Base-by-base conservation (phyloP, 805 yeast species). In the Lachancea thermotolerans region DNA sequence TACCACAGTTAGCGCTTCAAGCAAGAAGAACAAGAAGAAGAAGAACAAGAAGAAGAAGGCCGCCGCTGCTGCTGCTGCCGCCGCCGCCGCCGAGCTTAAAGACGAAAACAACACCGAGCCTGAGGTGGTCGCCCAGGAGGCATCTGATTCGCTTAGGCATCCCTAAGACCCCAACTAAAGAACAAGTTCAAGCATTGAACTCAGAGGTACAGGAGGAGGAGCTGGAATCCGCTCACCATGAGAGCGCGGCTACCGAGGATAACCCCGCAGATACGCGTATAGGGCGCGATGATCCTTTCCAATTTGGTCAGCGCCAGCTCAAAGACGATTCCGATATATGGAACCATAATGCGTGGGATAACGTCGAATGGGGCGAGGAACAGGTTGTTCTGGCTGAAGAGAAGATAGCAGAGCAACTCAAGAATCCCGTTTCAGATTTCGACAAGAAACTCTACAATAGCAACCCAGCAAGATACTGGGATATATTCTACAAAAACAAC, bases 361-460 rank as follows among this genome's bases (percentile, higher is more conserved):
- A 93, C 62, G 97, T 89, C 30, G 96, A 88, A 59, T 90, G 96
- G 96, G 97, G 95, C 41, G 89, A 85, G 42, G 95, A 88, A 55
- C 97, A 93, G 62, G 64, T 81, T 11, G 59, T 69, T 16, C 80
- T 83, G 51, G 96, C 96, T 2, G 75, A 83, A 57, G 80, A 74
- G 54, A 79, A 82, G 61, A 83, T 91, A 31, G 65, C 77, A 17
- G 76, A 79, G 51, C 99, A 93, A 62, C 75, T 78, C 47, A 85
- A 82, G 37, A 69, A 71, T 44, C 98, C 97, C 0, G 99, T 93
- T n/a, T 70, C 77, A 31, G 96, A 87, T 1, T 85, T 84, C 59
- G 95, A 91, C 61, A 88, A 85, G 64, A 71, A 74, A 27, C 66
- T 81, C 42, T 93, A 78, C 66, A 89, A 90, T 67, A 66, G 79